Conservation (phyloP, 2,329 filamentous ascomycete species). For the Neopestalotiopsis sp. region DNA sequence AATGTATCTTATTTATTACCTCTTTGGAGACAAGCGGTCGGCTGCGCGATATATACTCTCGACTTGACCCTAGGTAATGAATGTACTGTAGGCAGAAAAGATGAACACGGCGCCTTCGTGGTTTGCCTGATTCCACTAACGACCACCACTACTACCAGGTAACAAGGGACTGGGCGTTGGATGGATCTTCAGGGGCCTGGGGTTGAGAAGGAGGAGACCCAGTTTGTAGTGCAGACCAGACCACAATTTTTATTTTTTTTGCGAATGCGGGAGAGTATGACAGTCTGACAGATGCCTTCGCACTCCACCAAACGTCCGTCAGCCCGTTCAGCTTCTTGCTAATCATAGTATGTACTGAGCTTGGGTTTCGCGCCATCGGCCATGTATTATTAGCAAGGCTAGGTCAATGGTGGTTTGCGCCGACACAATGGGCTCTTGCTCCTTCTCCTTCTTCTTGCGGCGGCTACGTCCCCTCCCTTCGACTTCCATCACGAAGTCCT, state of each 20-base stretch:
- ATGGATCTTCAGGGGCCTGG: neutral
- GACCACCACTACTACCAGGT: neutral
- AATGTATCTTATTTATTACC: neutral
- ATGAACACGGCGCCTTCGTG: neutral
- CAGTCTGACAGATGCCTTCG: neutral
- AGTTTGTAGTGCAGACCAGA: neutral
- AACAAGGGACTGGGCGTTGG: neutral
- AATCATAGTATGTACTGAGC: neutral
- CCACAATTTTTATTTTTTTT: neutral
- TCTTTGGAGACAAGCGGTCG: neutral
- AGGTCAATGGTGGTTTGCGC: neutral
- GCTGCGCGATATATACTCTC: neutral
- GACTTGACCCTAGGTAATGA: neutral
- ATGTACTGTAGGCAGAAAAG: neutral
- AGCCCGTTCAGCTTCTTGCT: slow-evolving; percentile 16
- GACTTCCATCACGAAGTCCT: neutral
- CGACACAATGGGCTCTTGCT: neutral
- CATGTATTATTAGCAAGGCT: neutral
- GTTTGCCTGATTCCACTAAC: neutral
- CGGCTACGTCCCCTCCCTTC: neutral
- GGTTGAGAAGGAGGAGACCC: neutral
- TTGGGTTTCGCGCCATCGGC: slow-evolving; percentile 15
- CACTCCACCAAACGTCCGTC: neutral
- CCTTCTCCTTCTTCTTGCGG: neutral
- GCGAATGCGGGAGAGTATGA: neutral